Evolutionary conservation across 768 basidiomycete genomes (phyloP).

Genomic region (Boletus reticulatus): DNA sequence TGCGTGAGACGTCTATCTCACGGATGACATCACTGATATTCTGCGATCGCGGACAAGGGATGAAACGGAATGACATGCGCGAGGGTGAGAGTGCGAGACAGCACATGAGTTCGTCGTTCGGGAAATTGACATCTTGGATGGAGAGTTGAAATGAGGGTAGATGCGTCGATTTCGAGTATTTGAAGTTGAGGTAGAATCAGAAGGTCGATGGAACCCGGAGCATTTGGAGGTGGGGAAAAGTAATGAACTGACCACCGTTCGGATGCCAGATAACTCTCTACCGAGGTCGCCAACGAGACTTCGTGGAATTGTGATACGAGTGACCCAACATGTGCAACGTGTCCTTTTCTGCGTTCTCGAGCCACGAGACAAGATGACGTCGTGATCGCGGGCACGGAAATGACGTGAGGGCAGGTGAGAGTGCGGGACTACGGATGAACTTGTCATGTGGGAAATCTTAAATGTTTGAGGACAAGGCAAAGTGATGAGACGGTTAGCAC

Average conservation of each 20-base stretch:
- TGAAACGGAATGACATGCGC: constrained; percentile 11
- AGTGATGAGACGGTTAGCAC: constrained; percentile 1
- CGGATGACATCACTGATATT: constrained; percentile 6
- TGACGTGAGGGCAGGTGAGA: constrained; percentile 7
- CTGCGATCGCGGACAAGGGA: constrained; percentile 18
- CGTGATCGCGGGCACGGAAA: no score
- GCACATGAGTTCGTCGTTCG: constrained; percentile 16
- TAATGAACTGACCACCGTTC: constrained; percentile 1
- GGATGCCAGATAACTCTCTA: constrained; percentile 6
- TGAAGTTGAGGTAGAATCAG: constrained; percentile 20
- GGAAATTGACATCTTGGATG: constrained; percentile 13
- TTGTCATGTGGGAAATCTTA: constrained; percentile 15
- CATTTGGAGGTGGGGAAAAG: constrained; percentile 9
- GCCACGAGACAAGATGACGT: background rate
- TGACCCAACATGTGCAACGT: background rate
- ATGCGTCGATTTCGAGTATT: no score
- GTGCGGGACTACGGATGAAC: constrained; percentile 17
- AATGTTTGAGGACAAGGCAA: constrained; percentile 14
- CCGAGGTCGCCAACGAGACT: constrained; percentile 16
- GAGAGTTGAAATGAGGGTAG: background rate
- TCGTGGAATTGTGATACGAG: constrained; percentile 10
- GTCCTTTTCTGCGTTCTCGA: no score
- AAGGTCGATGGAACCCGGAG: constrained; percentile 13
- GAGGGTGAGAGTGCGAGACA: constrained; percentile 14
- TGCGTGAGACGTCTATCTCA: constrained; percentile 1